A percentile compares a stretch with the other conserved stretches of the same genome.
phyloP scores from a whole-genome alignment of 2,329 filamentous ascomycete species.

The Incumbomyces delicatus region DNA sequence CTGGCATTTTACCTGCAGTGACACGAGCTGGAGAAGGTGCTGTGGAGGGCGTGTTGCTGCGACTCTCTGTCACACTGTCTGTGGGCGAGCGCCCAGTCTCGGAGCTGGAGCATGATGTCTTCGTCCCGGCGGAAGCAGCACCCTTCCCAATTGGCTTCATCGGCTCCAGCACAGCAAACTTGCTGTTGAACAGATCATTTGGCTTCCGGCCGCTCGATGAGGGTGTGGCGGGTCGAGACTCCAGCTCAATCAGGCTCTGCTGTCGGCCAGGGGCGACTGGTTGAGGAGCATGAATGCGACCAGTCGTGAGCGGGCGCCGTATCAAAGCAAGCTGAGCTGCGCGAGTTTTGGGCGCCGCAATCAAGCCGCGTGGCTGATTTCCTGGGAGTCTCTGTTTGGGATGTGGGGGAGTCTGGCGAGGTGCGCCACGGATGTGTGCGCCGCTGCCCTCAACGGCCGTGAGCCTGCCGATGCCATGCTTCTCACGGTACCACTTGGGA shows the following conservation, averaged over 20 bases:
- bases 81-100: neutral
- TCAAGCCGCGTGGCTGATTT: no score
- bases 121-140: no score
- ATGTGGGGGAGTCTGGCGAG: neutral
- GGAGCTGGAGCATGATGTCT: neutral
- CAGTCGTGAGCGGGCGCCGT: no score
- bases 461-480: slow-evolving; percentile 27
- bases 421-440: neutral
- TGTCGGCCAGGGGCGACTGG: neutral
- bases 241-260: neutral
- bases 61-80: neutral
- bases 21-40: neutral
- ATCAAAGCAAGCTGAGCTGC: neutral
- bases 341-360: neutral
- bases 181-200: slow-evolving; percentile 1
- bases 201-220: neutral
- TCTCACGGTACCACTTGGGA: slow-evolving; percentile 49
- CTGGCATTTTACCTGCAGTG: no score
- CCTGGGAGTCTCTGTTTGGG: neutral
- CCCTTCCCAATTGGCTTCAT: no score
- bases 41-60: neutral
- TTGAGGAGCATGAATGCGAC: neutral
- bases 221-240: neutral
- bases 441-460: slow-evolving; percentile 11
- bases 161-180: neutral